These are phyloP conservation scores for Sporothrix brunneoviolacea DNA, from an alignment of 2,329 filamentous ascomycete genomes.

Conservation along the genomic window DNA sequence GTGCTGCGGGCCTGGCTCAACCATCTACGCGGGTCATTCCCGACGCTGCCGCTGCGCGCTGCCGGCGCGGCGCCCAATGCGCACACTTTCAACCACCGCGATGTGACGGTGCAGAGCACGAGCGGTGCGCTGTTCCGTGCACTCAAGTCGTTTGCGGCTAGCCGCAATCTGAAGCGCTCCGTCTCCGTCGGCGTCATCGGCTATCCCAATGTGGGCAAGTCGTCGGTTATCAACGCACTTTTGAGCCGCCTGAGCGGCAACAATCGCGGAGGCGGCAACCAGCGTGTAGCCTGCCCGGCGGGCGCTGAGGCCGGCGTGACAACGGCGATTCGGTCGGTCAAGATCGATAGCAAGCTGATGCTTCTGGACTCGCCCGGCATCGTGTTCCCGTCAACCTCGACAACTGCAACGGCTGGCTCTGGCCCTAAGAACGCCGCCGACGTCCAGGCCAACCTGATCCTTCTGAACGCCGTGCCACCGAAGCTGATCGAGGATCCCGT, in stretches of 20 bases:
- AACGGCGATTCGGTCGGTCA: conserved; percentile 79
- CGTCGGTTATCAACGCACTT: conserved; percentile 90
- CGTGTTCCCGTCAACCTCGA: conserved; percentile 70
- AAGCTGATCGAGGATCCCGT: conserved; percentile 92
- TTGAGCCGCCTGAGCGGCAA: conserved; percentile 67
- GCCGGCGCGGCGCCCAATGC: conserved; percentile 77
- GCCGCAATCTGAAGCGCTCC: conserved; percentile 78
- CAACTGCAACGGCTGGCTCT: conserved; percentile 23
- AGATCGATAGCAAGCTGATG: conserved; percentile 90
- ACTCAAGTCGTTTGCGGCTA: conserved; percentile 80
- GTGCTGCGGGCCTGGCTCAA: conserved; percentile 79
- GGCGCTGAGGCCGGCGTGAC: conserved; percentile 91
- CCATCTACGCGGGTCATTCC: conserved; percentile 82
- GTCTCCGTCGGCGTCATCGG: conserved; percentile 90
- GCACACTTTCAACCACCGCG: conserved; percentile 85
- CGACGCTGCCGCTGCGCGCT: conserved; percentile 81
- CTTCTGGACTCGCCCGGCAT: conserved; percentile 92
- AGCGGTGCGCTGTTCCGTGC: conserved; percentile 80
- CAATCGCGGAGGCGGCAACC: conserved; percentile 46
- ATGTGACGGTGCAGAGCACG: conserved; percentile 79
- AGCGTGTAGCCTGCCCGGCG: conserved; percentile 67
- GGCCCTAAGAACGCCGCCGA: conserved; percentile 57
- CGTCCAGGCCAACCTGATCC: conserved; percentile 75
- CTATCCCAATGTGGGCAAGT: conserved; percentile 95
- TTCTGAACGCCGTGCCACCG: conserved; percentile 86